Conservation (phyloP, 495 filamentous ascomycete species). For the Podospora anserina region DNA sequence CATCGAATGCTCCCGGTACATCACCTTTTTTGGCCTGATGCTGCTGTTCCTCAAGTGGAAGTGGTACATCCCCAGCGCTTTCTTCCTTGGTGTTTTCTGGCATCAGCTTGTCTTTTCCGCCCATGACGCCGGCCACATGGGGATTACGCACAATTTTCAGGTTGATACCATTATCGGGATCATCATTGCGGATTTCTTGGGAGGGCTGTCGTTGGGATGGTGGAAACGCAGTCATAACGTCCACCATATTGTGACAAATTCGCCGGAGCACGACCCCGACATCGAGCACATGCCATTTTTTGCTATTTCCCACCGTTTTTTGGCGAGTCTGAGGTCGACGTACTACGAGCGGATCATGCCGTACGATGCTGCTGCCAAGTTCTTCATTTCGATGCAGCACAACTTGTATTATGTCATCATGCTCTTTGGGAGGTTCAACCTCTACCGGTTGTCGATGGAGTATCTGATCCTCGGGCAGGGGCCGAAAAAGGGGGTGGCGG, state of each 20-base stretch:
- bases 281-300: constrained; percentile 97
- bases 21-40: constrained; percentile 60
- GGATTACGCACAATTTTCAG: constrained; percentile 86
- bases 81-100: constrained; percentile 84
- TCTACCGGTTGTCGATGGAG: constrained; percentile 80
- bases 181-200: constrained; percentile 83
- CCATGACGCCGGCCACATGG: constrained; percentile 97
- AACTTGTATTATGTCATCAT: constrained; percentile 87
- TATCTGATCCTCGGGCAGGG: constrained; percentile 73
- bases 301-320: constrained; percentile 83
- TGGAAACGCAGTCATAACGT: constrained; percentile 99
- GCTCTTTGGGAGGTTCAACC: constrained; percentile 84
- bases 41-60: constrained; percentile 63
- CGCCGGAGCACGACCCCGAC: constrained; percentile 94
- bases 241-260: constrained; percentile 96
- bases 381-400: constrained; percentile 71
- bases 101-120: constrained; percentile 94
- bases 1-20: constrained; percentile 73
- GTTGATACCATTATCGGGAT: constrained; percentile 83
- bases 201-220: constrained; percentile 90
- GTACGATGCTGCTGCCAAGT: constrained; percentile 72
- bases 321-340: constrained; percentile 71
- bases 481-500: constrained; percentile 76
- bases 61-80: constrained; percentile 72
- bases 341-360: constrained; percentile 88